Evolutionary conservation across 148 eudicot species (phyloP), one percentile per base, ranked within the genome.

Genomic region (Chenopodium quinoa): DNA sequence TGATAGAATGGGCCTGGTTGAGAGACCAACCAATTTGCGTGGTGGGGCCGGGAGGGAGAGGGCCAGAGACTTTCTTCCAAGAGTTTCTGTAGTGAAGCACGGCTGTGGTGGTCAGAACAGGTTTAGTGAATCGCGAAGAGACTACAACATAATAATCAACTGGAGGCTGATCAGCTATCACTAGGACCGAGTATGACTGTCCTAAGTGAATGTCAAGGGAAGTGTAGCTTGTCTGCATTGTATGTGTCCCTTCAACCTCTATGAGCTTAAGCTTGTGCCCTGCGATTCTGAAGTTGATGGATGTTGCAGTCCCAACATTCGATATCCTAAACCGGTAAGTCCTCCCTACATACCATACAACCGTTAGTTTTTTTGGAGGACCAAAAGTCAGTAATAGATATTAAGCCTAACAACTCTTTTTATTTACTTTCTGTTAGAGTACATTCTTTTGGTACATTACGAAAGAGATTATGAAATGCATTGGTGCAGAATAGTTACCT

Each of bases 321-420:
- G 99, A 94, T 90, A 96, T 90, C 85, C 99, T 94, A 78, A 94
- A 91, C 80, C 99, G 86, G 79, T 96, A 96, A 27, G 98, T 96
- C 82, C 83, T 92, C 25, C 99, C 98, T 95, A 90, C 44, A 84
- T 69, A 1, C 9, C 23, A 22, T 27, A 62, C 66, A 20, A 20
- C 17, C 7, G 19, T 58, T 14, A 52, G 56, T 0, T 10, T 16
- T 52, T 13, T 10, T 7, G 12, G 16, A 52, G 2, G 32, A 31
- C 40, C 5, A 34, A 34, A 34, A 34, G 40, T 34, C 6, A 34
- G 40, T 34, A 34, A 0, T 11, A 10, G 14, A 50, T 50, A 50
- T 50, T 50, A 50, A 12, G 54, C 16, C 54, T 10, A 50, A 11
- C 54, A 10, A 14, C 12, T 50, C 12, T 10, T 54, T 0, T 19